Base-by-base conservation (phyloP, 2,329 filamentous ascomycete genomes). In the Epichloe uncinata region DNA sequence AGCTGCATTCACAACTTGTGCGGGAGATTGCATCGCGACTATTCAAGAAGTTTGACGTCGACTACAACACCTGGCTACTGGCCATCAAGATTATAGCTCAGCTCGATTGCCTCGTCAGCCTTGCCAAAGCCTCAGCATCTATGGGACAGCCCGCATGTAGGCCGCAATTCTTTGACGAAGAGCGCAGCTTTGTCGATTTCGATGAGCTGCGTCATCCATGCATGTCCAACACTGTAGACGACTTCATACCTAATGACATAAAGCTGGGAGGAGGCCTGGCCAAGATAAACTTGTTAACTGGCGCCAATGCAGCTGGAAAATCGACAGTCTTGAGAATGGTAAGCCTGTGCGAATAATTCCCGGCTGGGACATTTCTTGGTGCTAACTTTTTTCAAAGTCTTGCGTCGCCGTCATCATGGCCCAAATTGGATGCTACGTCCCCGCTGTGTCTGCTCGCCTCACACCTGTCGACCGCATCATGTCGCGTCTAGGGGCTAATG, bases 361-460 rank as follows among this genome's bases (percentile, higher is more conserved):
- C 0, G 26, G 11, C 9, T 9, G 13, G 4, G 15, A 42, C 18
- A 18, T 7, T 9, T 16, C 5, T 6, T 26, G 4, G 37, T 12
- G 16, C 26, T 38, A 16, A n/a, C 5, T n/a, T 9, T n/a, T 9
- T 22, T 13, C 6, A 1, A 20, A 88, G 84, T 94, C 91, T 3
- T 98, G 93, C 60, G 82, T 93, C 45, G 93, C 93, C 0, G 91
- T 96, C 46, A 97, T 98, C 58, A 90, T 98, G 80, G 93, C 93
- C 0, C 93, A 98, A 63, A 85, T 98, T 33, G 93, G 93, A 50
- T 96, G 91, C 65, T 85, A 95, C 57, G 81, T 98, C 1, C 93
- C 93, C 1, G 90, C 88, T 52, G 73, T 77, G 16, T 87, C 82
- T 3, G 93, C 93, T 1, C 81, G 77, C 3, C 75, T 98, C 42